Evolutionary conservation across 176 grass and related monocot genomes (phyloP).

Genomic region (Coix lacrymajobi): DNA sequence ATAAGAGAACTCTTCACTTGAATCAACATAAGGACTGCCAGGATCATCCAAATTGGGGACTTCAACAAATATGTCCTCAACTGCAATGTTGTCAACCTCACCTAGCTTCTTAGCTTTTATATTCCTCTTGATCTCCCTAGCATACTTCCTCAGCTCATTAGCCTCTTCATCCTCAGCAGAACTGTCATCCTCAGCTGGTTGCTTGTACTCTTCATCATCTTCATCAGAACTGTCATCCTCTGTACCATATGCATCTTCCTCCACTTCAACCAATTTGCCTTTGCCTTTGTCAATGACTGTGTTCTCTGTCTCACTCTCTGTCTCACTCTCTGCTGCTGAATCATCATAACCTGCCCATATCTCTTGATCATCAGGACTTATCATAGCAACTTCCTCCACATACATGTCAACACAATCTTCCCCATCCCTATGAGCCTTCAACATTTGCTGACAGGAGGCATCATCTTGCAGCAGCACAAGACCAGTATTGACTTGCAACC

Average conservation of each 20-base stretch:
- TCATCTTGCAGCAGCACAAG: too few relatives aligned
- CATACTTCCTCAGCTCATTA: not conserved
- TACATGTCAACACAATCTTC: too few relatives aligned
- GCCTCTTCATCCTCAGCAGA: not conserved
- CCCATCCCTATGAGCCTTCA: too few relatives aligned
- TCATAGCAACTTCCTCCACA: too few relatives aligned
- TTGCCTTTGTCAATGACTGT: too few relatives aligned
- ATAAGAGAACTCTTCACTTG: not conserved
- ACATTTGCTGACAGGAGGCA: too few relatives aligned
- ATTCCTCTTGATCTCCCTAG: not conserved
- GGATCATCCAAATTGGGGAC: not conserved
- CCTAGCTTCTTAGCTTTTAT: not conserved
- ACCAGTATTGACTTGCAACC: too few relatives aligned
- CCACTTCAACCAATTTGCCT: accelerated
- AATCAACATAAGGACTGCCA: not conserved
- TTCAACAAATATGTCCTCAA: not conserved
- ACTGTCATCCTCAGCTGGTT: not conserved
- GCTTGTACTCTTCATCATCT: not conserved
- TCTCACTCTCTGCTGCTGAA: too few relatives aligned
- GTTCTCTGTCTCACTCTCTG: too few relatives aligned
- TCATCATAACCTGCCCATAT: too few relatives aligned
- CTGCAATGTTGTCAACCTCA: not conserved
- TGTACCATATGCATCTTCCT: not conserved
- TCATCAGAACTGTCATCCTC: too few relatives aligned
- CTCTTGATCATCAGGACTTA: too few relatives aligned